phyloP scores from a whole-genome alignment of 2,329 filamentous ascomycete species.

The Cadophora malorum region DNA sequence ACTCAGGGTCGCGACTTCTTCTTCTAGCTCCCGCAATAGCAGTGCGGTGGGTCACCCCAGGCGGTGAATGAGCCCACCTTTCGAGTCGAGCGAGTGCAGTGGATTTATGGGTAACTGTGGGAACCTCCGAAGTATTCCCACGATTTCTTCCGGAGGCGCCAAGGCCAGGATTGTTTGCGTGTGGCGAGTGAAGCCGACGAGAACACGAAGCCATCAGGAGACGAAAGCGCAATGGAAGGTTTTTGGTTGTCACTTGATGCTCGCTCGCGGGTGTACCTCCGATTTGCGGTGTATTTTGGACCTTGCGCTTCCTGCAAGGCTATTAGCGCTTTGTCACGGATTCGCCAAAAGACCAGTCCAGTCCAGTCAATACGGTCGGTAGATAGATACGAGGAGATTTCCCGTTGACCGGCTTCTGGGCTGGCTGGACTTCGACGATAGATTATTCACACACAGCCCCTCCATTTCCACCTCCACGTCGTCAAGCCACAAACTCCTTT shows the following conservation, averaged over 20 bases:
- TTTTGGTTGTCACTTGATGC: constrained; percentile 24
- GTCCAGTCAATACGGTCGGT: neutral
- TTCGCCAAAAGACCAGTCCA: constrained; percentile 1
- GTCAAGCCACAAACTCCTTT: constrained; percentile 5
- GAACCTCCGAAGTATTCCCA: neutral
- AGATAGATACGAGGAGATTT: neutral
- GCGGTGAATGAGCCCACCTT: constrained; percentile 22
- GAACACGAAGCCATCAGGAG: constrained; percentile 18
- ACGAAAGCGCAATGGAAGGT: constrained; percentile 1
- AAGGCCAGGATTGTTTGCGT: neutral
- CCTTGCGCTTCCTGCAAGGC: constrained; percentile 10
- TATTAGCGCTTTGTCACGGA: constrained; percentile 21
- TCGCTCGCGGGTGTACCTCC: constrained; percentile 5
- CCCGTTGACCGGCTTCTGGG: neutral
- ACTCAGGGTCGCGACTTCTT: neutral
- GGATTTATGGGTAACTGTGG: neutral
- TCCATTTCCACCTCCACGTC: neutral
- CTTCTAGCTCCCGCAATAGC: constrained; percentile 10
- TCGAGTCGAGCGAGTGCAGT: neutral
- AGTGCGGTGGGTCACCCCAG: constrained; percentile 14
- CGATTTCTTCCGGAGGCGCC: neutral
- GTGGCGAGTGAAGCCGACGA: neutral
- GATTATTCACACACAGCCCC: neutral
- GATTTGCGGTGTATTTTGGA: neutral
- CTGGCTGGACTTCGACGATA: neutral